Base-by-base conservation (phyloP, 495 filamentous ascomycete genomes). In the Hyaloscypha hepaticicola region DNA sequence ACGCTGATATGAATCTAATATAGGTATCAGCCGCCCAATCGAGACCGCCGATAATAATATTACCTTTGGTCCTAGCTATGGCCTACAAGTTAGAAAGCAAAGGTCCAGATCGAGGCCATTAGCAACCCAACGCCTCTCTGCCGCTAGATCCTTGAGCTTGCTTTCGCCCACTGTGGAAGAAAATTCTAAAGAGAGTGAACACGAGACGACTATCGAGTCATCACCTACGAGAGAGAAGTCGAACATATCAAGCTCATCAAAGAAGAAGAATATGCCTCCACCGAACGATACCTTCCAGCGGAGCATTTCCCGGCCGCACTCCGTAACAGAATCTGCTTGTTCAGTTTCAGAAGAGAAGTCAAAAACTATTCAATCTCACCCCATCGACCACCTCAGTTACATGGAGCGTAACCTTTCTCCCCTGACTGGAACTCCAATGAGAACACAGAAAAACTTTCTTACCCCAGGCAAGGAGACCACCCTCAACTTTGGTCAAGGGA, bases 161-260 rank as follows among this genome's bases (percentile, higher is more conserved):
- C 71, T 77, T 24, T 73, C 72, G 25, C 75, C 74, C 21, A 77
- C 73, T 4, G 64, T 66, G 14, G 74, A 76, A 61, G 76, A 77
- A 66, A 68, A 63, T 50, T 65, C 63, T 33, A 58, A 51, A n/a
- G 60, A 66, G 25, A 58, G 51, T 52, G 21, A 33, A 7, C 0
- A 52, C 7, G 50, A 24, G 2, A 11, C 34, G 9, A 2, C 11
- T 8, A 6, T 7, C 21, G 24, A 31, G 28, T 21, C 9, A 11
- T 21, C 21, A 16, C 21, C 8, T 26, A 25, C 51, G 25, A 55
- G 26, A 26, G 1, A 2, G n/a, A 24, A 55, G 21, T 55, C 25
- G 14, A 28, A 28, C 4, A 26, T 5, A 6, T 55, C 25, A 28
- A 28, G 51, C 22, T 55, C 29, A 33, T 58, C 55, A 31, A 28